These are phyloP conservation scores for Populus deltoides DNA, from an alignment of 345 rosid species.

Conservation along the genomic window DNA sequence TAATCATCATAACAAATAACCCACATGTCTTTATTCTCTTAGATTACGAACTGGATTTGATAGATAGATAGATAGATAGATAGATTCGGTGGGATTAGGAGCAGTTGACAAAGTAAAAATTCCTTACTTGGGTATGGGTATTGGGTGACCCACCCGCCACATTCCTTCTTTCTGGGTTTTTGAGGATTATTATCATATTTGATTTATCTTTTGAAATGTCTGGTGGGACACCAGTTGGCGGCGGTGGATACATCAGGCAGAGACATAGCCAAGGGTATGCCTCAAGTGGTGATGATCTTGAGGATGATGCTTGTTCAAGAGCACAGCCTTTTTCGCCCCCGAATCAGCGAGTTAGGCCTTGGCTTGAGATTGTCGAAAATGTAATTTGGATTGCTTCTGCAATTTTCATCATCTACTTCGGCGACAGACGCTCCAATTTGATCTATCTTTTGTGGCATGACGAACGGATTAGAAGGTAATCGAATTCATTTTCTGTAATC, in stretches of 20 bases:
- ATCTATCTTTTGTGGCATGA: slow-evolving; percentile 67
- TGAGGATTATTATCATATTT: too few species aligned
- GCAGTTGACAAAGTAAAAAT: too few species aligned
- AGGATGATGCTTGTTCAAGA: slow-evolving; percentile 94
- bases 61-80: too few species aligned
- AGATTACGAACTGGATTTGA: too few species aligned
- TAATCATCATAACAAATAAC: too few species aligned
- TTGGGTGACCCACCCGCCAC: too few species aligned
- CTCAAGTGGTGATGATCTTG: slow-evolving; percentile 81
- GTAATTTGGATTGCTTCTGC: slow-evolving; percentile 86
- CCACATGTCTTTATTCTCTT: too few species aligned
- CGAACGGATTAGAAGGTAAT: slow-evolving; percentile 75
- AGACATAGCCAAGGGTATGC: slow-evolving; percentile 93
- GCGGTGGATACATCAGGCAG: slow-evolving; percentile 88
- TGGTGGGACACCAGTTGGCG: slow-evolving; percentile 84
- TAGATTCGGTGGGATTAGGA: too few species aligned
- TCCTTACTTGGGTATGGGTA: too few species aligned
- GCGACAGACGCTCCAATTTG: slow-evolving; percentile 73
- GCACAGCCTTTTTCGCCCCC: slow-evolving; percentile 42
- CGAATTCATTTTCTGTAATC: background rate
- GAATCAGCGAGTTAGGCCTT: slow-evolving; percentile 44
- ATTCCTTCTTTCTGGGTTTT: too few species aligned
- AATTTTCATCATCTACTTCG: slow-evolving; percentile 68
- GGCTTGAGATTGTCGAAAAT: slow-evolving; percentile 73
- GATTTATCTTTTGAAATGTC: slow-evolving; percentile 49